phyloP scores from a whole-genome alignment of 805 yeast species.

The Cyberlindnera nakhonratchasimensis region DNA sequence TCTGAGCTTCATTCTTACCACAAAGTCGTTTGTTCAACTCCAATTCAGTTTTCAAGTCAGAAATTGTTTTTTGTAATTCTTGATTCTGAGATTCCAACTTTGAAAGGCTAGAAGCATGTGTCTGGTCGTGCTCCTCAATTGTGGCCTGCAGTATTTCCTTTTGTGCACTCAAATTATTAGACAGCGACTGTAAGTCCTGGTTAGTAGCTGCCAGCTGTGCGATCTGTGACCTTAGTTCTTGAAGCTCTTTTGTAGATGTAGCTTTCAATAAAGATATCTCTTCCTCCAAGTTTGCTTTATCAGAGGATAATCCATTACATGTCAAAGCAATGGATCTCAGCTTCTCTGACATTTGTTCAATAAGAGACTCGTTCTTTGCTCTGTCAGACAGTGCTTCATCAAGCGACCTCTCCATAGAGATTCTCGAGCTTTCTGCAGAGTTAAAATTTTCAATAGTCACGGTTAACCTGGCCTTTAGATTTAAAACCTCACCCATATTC shows the following conservation, averaged over 20 bases:
- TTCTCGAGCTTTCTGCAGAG: slow-evolving; percentile 1
- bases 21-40: slow-evolving; percentile 7
- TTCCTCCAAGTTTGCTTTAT: slow-evolving; percentile 23
- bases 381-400: slow-evolving; percentile 26
- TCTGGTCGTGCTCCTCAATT: neutral
- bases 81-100: slow-evolving; percentile 8
- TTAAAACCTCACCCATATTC: slow-evolving; percentile 15
- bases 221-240: slow-evolving; percentile 13
- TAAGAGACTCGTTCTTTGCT: slow-evolving; percentile 32
- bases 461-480: slow-evolving; percentile 15
- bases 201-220: slow-evolving; percentile 14
- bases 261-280: slow-evolving; percentile 12
- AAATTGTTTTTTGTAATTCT: slow-evolving; percentile 6
- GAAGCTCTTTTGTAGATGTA: slow-evolving; percentile 16
- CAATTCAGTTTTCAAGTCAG: slow-evolving; percentile 14
- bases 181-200: slow-evolving; percentile 6
- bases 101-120: neutral
- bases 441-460: slow-evolving; percentile 4
- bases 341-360: slow-evolving; percentile 43
- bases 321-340: slow-evolving; percentile 39
- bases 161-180: slow-evolving; percentile 13
- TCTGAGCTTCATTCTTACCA: slow-evolving; percentile 9
- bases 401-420: slow-evolving; percentile 23
- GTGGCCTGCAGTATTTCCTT: slow-evolving; percentile 5
- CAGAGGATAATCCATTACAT: slow-evolving; percentile 28